Evolutionary conservation across 495 filamentous ascomycete genomes (phyloP).

Genomic region (Mytilinidion resinicola): DNA sequence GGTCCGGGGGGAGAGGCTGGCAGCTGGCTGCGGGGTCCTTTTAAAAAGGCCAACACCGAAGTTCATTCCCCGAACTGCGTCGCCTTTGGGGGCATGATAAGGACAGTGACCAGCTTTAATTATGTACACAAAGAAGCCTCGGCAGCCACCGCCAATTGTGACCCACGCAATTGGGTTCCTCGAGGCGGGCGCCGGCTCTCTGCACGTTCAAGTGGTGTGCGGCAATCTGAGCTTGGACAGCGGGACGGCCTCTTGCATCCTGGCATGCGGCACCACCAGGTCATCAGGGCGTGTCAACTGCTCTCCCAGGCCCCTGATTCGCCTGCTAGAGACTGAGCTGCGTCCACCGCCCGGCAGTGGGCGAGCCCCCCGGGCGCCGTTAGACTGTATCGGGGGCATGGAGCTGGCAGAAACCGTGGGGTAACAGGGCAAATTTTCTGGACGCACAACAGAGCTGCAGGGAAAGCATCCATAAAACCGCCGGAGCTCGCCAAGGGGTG

Average conservation of each 20-base stretch:
- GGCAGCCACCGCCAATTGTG: constrained; percentile 21
- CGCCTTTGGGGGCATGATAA: constrained; percentile 20
- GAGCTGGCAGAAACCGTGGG: constrained; percentile 28
- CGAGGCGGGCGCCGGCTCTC: constrained; percentile 18
- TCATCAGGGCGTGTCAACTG: constrained; percentile 22
- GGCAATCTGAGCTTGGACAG: constrained; percentile 20
- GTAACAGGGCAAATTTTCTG: constrained; percentile 24
- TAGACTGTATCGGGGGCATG: constrained; percentile 14
- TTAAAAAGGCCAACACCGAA: constrained; percentile 9
- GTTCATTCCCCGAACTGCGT: constrained; percentile 14
- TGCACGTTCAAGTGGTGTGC: constrained; percentile 1
- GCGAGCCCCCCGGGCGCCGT: constrained; percentile 9
- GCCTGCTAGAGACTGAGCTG: constrained; percentile 8
- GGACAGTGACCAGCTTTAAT: constrained; percentile 25
- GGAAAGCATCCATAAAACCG: constrained; percentile 12
- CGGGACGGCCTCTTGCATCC: constrained; percentile 19
- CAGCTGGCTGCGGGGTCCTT: constrained; percentile 20
- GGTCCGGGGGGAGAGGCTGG: constrained; percentile 6
- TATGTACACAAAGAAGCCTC: constrained; percentile 28
- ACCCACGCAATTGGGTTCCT: constrained; percentile 5
- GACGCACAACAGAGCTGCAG: constrained; percentile 27
- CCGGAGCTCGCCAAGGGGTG: constrained; percentile 11
- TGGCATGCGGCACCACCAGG: constrained; percentile 17
- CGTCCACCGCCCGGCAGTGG: constrained; percentile 19
- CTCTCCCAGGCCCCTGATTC: constrained; percentile 19